phyloP scores from a whole-genome alignment of 306 rosid species.

The Acacia crassicarpa region DNA sequence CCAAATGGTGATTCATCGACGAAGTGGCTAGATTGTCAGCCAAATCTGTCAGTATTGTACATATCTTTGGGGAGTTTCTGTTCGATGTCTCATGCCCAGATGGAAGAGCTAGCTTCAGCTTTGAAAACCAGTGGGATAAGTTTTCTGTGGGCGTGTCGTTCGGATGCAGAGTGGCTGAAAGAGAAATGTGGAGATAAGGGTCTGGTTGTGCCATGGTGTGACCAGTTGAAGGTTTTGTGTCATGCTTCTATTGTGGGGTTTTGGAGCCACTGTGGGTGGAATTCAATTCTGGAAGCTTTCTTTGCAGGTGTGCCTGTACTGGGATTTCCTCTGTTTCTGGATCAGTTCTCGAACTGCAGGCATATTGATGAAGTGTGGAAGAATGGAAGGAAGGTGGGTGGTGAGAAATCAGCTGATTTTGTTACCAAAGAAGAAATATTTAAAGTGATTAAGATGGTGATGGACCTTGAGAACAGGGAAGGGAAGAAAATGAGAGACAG shows the following conservation, averaged over 20 bases:
- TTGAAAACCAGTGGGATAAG: slow-evolving; percentile 28
- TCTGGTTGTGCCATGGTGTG: slow-evolving; percentile 55
- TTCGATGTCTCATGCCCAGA: slow-evolving; percentile 45
- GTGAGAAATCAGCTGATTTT: neutral
- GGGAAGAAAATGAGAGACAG: slow-evolving; percentile 38
- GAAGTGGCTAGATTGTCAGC: slow-evolving; percentile 61
- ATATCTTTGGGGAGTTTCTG: slow-evolving; percentile 61
- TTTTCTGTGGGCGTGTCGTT: slow-evolving; percentile 62
- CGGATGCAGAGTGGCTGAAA: slow-evolving; percentile 36
- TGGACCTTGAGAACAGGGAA: slow-evolving; percentile 38
- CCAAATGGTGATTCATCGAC: neutral
- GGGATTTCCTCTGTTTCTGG: slow-evolving; percentile 52
- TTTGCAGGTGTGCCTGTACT: slow-evolving; percentile 51
- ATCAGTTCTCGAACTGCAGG: slow-evolving; percentile 52
- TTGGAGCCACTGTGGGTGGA: slow-evolving; percentile 70
- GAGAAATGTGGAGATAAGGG: slow-evolving; percentile 48
- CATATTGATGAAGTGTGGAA: slow-evolving; percentile 52
- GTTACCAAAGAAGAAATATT: slow-evolving; percentile 35
- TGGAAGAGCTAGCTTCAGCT: slow-evolving; percentile 52
- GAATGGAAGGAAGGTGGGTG: slow-evolving; percentile 34
- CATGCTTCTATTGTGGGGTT: slow-evolving; percentile 54
- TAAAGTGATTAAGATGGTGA: slow-evolving; percentile 27
- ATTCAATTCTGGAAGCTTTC: slow-evolving; percentile 48
- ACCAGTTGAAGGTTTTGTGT: slow-evolving; percentile 53
- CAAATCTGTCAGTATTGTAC: slow-evolving; percentile 53